Base-by-base conservation (phyloP, 495 filamentous ascomycete genomes). In the Penicillium egyptiacum region DNA sequence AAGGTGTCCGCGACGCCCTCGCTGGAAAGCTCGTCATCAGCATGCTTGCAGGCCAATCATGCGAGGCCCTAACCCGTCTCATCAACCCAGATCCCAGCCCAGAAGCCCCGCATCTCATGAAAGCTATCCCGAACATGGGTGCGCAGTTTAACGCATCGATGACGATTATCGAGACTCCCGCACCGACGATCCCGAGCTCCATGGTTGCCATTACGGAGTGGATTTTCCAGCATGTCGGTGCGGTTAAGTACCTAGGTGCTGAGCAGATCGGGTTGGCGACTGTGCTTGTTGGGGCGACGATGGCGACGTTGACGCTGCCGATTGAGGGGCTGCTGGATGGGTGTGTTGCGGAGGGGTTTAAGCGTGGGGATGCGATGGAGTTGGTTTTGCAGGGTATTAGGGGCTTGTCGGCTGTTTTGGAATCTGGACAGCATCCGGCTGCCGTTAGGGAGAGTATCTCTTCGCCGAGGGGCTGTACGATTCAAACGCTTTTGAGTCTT, bases 31-130 rank as follows among this genome's bases (percentile, higher is more conserved):
- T 96, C 4, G 74, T 97, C 5, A 88, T 97, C 61, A 88, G 83
- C 64, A 90, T 96, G 53, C 81, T 90, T 41, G 92, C 90, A 1
- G 92, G 92, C n/a, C 85, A 93, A 5, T 81, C 85, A 0, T 82
- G 83, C 0, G 46, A 77, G 14, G 81, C 91, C 58, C 81, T 96
- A 28, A 77, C 82, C 55, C 65, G 68, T 5, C 78, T 79, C n/a
- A 70, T 96, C 1, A 81, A 84, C 30, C 20, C 41, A 26, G 26
- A 25, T 1, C 2, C 41, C 0, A 47, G 23, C 8, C 23, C 16
- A 10, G 39, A 41, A 0, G 67, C 67, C 0, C 69, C 69, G n/a
- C 44, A 57, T 2, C 53, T 77, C 9, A 64, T 71, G 17, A 67
- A 69, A 37, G 74, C 62, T 1, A 70, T 74, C 19, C 72, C 72